Base-by-base conservation (phyloP, 164 flowering plant species). In the Liriodendron chinense region DNA sequence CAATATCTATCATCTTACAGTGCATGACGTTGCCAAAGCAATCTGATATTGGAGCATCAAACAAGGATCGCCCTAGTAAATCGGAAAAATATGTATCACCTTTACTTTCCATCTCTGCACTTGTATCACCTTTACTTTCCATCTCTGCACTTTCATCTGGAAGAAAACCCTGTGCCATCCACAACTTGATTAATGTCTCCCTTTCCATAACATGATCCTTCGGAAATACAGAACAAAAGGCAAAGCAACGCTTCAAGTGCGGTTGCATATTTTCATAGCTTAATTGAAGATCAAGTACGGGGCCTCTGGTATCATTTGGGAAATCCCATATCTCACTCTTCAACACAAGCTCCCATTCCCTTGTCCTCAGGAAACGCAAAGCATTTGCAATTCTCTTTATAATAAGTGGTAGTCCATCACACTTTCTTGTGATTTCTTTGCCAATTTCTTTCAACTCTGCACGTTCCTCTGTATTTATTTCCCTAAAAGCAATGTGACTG, bases 91-190 rank as follows among this genome's bases (percentile, higher is more conserved):
- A 73, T 47, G 61, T 69, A 0, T 9, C 69, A 20, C 69, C 80
- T 7, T 61, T n/a, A 9, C 1, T 16, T 23, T 78, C 80, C 53
- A 50, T 10, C 59, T 14, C 65, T 21, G 1, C n/a, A 63, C 23
- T 63, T 63, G 9, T 21, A 8, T 63, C 23, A n/a, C n/a, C n/a
- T n/a, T n/a, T n/a, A n/a, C n/a, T n/a, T 23, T 78, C 80, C 53
- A 50, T 10, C 59, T 14, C 65, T 21, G 1, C n/a, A 63, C 23
- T 63, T 63, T 21, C 23, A 8, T 63, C 23, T 22, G 61, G 2
- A 16, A 3, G 3, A 6, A 66, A 68, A 68, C 73, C 79, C 72
- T 72, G 47, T 10, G 79, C 68, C 76, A 77, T 68, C 79, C 79
- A 77, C 26, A 72, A 47, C 62, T 62, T 34, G 25, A 72, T 61